phyloP scores from a whole-genome alignment of 2,329 filamentous ascomycete species.

The Verruconis gallopava region DNA sequence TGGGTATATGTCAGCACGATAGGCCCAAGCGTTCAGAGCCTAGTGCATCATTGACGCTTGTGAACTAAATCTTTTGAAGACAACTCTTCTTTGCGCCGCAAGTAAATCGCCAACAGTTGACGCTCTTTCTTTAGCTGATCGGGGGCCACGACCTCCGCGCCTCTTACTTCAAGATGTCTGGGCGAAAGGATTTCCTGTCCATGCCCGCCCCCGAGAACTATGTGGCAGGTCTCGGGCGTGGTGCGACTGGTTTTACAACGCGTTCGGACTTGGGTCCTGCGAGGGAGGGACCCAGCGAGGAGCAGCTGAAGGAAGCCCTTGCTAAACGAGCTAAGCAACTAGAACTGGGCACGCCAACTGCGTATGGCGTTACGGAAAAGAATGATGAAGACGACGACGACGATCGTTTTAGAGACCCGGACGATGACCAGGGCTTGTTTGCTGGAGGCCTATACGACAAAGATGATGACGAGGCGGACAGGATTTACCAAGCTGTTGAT shows the following conservation, averaged over 20 bases:
- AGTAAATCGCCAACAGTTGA: no score
- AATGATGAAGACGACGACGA: conserved; percentile 64
- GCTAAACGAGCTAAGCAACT: conserved; percentile 84
- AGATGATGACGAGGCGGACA: conserved; percentile 94
- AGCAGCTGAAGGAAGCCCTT: conserved; percentile 96
- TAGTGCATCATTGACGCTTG: no score
- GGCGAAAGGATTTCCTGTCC: conserved; percentile 72
- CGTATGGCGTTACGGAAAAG: conserved; percentile 55
- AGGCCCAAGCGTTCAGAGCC: no score
- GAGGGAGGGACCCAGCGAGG: conserved; percentile 86
- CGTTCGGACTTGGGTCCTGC: conserved; percentile 92
- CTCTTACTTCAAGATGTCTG: conserved; percentile 36
- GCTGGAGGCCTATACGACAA: conserved; percentile 92
- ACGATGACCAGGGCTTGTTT: conserved; percentile 93
- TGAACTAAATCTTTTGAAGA: no score
- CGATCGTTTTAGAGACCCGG: conserved; percentile 84
- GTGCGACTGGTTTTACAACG: conserved; percentile 95
- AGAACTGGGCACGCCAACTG: conserved; percentile 55
- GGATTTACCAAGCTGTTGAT: conserved; percentile 90
- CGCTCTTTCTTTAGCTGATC: no score
- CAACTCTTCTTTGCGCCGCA: no score
- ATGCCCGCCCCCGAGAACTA: conserved; percentile 55
- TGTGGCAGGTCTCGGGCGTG: conserved; percentile 91
- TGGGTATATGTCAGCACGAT: no score
- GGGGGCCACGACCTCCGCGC: no score